Conservation (phyloP, 2,329 filamentous ascomycete species). For the Beauveria varroae region DNA sequence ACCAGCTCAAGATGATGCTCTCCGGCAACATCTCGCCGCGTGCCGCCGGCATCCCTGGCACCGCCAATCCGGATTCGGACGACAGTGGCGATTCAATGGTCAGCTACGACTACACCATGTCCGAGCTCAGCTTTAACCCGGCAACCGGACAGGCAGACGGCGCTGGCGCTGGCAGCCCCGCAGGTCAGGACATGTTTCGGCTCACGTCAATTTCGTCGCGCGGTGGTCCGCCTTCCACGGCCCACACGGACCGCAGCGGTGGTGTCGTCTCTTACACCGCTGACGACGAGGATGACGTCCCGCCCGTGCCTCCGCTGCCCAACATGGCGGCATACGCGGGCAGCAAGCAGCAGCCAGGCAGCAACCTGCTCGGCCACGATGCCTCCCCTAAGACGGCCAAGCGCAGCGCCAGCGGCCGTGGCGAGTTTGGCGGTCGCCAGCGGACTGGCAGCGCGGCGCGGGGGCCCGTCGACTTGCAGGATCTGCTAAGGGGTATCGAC, state of each 20-base stretch:
- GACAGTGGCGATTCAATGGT: constrained; percentile 62
- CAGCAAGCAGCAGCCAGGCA: background rate
- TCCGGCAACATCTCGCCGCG: constrained; percentile 40
- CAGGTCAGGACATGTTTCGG: constrained; percentile 22
- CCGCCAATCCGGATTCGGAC: constrained; percentile 37
- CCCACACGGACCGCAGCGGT: constrained; percentile 7
- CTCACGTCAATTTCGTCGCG: constrained; percentile 29
- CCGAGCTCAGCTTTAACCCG: constrained; percentile 56
- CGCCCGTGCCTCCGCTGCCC: constrained; percentile 50
- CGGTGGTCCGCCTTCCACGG: constrained; percentile 22
- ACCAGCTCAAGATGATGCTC: constrained; percentile 56
- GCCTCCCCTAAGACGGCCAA: constrained; percentile 22
- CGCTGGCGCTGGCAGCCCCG: background rate
- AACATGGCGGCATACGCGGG: constrained; percentile 25
- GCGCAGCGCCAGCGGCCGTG: constrained; percentile 35
- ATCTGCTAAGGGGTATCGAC: constrained; percentile 44
- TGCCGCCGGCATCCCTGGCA: constrained; percentile 29
- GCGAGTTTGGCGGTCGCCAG: constrained; percentile 24
- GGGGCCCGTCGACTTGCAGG: constrained; percentile 36
- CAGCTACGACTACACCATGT: constrained; percentile 61
- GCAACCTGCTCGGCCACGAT: constrained; percentile 20
- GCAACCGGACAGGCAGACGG: constrained; percentile 22
- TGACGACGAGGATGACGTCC: constrained; percentile 31
- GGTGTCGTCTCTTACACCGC: constrained; percentile 9
- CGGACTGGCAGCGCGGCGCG: constrained; percentile 22